Conservation (phyloP, 2,329 filamentous ascomycete genomes). For the Colletotrichum echinochloae region DNA sequence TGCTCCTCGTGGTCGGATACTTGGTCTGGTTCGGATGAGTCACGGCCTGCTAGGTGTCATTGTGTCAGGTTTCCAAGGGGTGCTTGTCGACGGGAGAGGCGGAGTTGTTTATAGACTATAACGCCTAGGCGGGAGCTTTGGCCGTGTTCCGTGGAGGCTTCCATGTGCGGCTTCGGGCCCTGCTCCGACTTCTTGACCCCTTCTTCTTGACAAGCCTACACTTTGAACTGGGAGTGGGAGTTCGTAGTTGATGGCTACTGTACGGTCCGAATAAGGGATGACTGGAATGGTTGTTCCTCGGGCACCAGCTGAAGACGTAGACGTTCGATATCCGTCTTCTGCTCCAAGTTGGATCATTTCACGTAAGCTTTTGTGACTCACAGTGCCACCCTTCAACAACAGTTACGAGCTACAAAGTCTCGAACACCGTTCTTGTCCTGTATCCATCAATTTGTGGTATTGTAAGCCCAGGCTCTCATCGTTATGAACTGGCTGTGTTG, state of each 20-base stretch:
- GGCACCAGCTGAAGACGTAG: not conserved
- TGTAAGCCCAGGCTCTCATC: not conserved
- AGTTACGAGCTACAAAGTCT: not conserved
- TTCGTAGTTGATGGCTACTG: not conserved
- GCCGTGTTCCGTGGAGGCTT: not conserved
- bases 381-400: too few relatives aligned
- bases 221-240: not conserved
- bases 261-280: not conserved
- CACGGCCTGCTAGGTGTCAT: conserved; percentile 7
- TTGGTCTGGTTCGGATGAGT: not conserved
- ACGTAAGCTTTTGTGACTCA: not conserved
- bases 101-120: not conserved
- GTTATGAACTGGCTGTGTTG: not conserved
- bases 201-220: not conserved
- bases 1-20: not conserved
- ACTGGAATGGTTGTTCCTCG: not conserved
- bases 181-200: not conserved
- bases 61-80: conserved; percentile 16
- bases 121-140: not conserved
- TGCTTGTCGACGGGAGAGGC: conserved; percentile 11
- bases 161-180: not conserved
- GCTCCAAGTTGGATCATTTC: not conserved
- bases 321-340: not conserved
- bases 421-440: too few relatives aligned
- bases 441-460: too few relatives aligned